A percentile compares a stretch with the other conserved stretches of the same genome.
Conservation (phyloP, 2,329 filamentous ascomycete species). For the Curvularia spicifera region DNA sequence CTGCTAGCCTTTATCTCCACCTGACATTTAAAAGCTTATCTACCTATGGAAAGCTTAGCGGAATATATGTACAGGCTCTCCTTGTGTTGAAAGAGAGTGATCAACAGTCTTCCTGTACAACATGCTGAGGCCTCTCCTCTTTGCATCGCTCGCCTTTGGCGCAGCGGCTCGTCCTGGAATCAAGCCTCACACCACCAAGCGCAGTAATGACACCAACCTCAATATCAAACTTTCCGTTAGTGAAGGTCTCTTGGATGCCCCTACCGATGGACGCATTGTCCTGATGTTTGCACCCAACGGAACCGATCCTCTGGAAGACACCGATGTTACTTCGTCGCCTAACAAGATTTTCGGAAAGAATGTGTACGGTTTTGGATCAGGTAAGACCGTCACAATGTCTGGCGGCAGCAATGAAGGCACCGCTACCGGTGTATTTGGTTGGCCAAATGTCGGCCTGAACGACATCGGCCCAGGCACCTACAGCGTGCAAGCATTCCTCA, state of each 20-base stretch:
- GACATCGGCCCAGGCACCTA: slow-evolving; percentile 43
- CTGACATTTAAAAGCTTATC: slow-evolving; percentile 8
- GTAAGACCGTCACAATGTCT: slow-evolving; percentile 31
- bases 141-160: slow-evolving; percentile 7
- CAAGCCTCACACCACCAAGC: background rate
- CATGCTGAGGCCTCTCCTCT: slow-evolving; percentile 9
- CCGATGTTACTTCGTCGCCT: slow-evolving; percentile 44
- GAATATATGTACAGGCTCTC: background rate
- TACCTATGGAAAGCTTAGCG: background rate
- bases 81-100: background rate
- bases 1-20: slow-evolving; percentile 6
- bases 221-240: slow-evolving; percentile 36
- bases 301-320: slow-evolving; percentile 45
- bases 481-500: slow-evolving; percentile 47
- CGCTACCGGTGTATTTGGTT: slow-evolving; percentile 43
- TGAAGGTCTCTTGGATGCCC: slow-evolving; percentile 34
- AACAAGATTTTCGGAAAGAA: slow-evolving; percentile 50
- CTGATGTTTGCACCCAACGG: slow-evolving; percentile 46
- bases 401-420: slow-evolving; percentile 37
- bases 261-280: slow-evolving; percentile 41
- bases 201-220: slow-evolving; percentile 6
- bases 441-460: slow-evolving; percentile 41
- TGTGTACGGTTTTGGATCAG: slow-evolving; percentile 36
- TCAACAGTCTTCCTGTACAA: background rate
- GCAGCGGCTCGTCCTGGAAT: slow-evolving; percentile 6